Base-by-base conservation (phyloP, 768 basidiomycete genomes). In the Boletus sp. region DNA sequence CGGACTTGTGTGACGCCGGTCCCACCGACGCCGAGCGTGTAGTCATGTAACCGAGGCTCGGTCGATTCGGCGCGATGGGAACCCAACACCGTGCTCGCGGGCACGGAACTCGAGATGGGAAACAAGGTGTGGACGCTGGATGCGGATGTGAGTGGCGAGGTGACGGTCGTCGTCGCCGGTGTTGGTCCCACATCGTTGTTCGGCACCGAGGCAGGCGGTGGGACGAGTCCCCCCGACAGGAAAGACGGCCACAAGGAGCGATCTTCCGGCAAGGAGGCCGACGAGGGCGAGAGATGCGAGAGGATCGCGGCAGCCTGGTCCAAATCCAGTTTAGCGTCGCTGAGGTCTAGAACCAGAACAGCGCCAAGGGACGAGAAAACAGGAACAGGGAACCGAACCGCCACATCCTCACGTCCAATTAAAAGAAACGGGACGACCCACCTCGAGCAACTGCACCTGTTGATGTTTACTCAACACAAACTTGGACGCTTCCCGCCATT, bases 361-460 rank as follows among this genome's bases (percentile, higher is more conserved):
- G n/a, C 30, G 36, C 44, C 30, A 1, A 50, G 41, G n/a, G 18
- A 35, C 33, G 18, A 36, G 40, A 47, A 56, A 8, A 62, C 5
- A 40, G 45, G 44, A 35, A 55, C 24, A 46, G 8, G 5, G 44
- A 14, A 9, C n/a, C 30, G 4, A 4, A 36, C 20, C 18, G 5
- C 12, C 29, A 29, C 28, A 32, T 15, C 20, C 12, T 17, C 41
- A 33, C 49, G 45, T 9, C 29, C 29, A 37, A 47, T 49, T 28
- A n/a, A 44, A n/a, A n/a, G 0, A 29, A 14, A 47, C 14, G 4
- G 24, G 24, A 24, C 24, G 24, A 51, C 55, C 7, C 56, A 89
- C 91, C 81, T 98, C 96, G 44, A 99, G 87, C 50, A 98, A 76
- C 65, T 98, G 96, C 1, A 99, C 96, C 64, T 98, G 95, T 67